Evolutionary conservation across 768 basidiomycete species (phyloP).

Genomic region (Pulveroboletus sp.): DNA sequence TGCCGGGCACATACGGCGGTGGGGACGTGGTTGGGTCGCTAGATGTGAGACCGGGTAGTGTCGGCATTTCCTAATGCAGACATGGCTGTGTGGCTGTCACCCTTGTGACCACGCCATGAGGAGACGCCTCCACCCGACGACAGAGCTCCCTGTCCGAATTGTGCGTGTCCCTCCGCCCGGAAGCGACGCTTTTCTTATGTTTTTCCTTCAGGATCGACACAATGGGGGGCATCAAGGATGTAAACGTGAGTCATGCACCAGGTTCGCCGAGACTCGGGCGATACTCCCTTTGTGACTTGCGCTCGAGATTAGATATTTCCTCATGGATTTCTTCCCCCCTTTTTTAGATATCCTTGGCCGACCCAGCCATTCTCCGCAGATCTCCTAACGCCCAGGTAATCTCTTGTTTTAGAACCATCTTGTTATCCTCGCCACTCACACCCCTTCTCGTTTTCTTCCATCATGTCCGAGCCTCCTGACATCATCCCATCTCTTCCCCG

Average conservation of each 20-base stretch:
- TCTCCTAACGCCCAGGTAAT: conserved; percentile 31
- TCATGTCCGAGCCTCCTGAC: conserved; percentile 22
- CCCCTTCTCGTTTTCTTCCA: conserved; percentile 6
- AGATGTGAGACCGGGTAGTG: neutral
- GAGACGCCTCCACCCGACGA: conserved; percentile 3
- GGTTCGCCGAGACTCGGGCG: conserved; percentile 20
- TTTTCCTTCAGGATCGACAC: conserved; percentile 5
- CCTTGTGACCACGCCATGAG: neutral
- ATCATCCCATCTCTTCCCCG: conserved; percentile 3
- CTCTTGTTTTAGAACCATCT: conserved; percentile 13
- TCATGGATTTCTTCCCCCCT: conserved; percentile 14
- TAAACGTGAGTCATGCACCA: conserved; percentile 26
- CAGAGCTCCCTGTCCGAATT: neutral
- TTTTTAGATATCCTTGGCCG: conserved; percentile 26
- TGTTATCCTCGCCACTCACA: neutral
- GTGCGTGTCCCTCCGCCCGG: conserved; percentile 7
- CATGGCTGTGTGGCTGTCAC: neutral
- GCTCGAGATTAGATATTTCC: conserved; percentile 8
- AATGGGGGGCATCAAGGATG: conserved; percentile 26
- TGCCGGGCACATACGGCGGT: no score
- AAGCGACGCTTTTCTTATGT: neutral
- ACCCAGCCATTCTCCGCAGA: conserved; percentile 28
- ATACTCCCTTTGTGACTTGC: neutral
- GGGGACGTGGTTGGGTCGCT: neutral
- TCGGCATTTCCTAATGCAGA: conserved; percentile 14